Conservation (phyloP, 2,329 filamentous ascomycete species). For the Colletotrichum tropicicola region DNA sequence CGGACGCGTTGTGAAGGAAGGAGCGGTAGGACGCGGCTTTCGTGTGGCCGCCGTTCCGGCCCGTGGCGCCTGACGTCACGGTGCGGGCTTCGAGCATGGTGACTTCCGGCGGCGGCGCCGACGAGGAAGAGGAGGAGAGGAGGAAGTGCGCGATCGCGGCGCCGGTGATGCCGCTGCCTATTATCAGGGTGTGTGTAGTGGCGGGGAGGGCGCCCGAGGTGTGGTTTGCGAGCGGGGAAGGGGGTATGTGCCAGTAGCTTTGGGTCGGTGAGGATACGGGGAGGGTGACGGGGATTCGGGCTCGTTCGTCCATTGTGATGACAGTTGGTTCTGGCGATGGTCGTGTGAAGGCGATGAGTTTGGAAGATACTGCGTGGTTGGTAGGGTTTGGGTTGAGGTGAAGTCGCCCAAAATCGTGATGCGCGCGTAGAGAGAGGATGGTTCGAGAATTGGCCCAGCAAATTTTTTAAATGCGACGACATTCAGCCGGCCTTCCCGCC, state of each 20-base stretch:
- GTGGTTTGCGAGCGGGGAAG: conserved; percentile 42
- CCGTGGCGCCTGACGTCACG: conserved; percentile 61
- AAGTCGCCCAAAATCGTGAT: no score
- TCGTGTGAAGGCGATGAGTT: neutral
- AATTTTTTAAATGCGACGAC: no score
- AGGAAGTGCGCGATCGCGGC: conserved; percentile 46
- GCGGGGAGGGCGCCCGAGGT: conserved; percentile 39
- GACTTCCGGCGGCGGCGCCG: conserved; percentile 38
- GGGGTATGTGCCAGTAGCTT: conserved; percentile 57
- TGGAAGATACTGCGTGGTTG: neutral
- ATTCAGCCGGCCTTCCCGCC: no score
- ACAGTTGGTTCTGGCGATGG: neutral
- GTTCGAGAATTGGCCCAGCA: no score
- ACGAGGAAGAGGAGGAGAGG: conserved; percentile 15
- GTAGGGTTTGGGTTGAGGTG: neutral
- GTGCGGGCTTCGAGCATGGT: conserved; percentile 60
- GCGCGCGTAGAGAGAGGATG: no score
- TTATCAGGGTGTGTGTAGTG: conserved; percentile 57
- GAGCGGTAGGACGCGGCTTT: conserved; percentile 57
- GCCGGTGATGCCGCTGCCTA: conserved; percentile 65
- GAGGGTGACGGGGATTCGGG: conserved; percentile 30
- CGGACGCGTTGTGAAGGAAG: conserved; percentile 55
- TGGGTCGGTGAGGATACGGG: conserved; percentile 51
- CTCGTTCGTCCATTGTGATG: conserved; percentile 15
- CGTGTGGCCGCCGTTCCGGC: conserved; percentile 62